phyloP scores from a whole-genome alignment of 129 eudicot genomes.

The Erigeron canadensis region DNA sequence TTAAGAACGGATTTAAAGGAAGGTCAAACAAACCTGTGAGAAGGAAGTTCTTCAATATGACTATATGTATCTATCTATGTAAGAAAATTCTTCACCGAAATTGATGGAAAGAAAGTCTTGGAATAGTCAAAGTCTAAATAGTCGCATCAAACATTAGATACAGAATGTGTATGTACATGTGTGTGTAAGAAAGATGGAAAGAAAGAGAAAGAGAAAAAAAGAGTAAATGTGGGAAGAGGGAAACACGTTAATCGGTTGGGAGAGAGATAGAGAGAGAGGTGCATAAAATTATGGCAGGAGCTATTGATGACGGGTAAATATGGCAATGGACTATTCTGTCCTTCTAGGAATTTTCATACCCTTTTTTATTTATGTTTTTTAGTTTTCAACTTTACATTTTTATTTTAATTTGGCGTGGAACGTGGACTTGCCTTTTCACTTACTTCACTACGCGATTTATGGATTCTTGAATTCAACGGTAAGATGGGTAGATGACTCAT shows the following conservation, averaged over 20 bases:
- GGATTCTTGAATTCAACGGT: slow-evolving; percentile 51
- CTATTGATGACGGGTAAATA: slow-evolving; percentile 15
- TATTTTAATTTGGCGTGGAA: slow-evolving; percentile 6
- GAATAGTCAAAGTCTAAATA: slow-evolving; percentile 25
- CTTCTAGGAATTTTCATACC: slow-evolving; percentile 5
- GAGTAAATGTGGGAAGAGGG: slow-evolving; percentile 26
- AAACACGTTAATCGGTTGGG: slow-evolving; percentile 24
- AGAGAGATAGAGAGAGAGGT: slow-evolving; percentile 22
- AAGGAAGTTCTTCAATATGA: background rate
- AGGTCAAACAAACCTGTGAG: slow-evolving; percentile 12
- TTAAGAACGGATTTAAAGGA: background rate
- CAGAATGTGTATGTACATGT: background rate
- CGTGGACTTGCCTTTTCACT: slow-evolving; percentile 19
- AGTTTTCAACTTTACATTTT: no score
- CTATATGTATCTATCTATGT: no score
- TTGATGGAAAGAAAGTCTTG: slow-evolving; percentile 5
- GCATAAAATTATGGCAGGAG: slow-evolving; percentile 46
- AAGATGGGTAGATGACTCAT: slow-evolving; percentile 29
- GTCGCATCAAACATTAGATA: slow-evolving; percentile 19
- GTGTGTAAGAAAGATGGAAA: no score
- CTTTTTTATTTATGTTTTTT: background rate
- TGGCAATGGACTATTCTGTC: slow-evolving; percentile 26
- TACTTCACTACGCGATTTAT: slow-evolving; percentile 26
- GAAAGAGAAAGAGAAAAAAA: slow-evolving; percentile 11
- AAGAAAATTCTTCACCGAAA: slow-evolving; percentile 15